phyloP scores from a whole-genome alignment of 352 stramenopile species.

The Phytopythium delawarense region DNA sequence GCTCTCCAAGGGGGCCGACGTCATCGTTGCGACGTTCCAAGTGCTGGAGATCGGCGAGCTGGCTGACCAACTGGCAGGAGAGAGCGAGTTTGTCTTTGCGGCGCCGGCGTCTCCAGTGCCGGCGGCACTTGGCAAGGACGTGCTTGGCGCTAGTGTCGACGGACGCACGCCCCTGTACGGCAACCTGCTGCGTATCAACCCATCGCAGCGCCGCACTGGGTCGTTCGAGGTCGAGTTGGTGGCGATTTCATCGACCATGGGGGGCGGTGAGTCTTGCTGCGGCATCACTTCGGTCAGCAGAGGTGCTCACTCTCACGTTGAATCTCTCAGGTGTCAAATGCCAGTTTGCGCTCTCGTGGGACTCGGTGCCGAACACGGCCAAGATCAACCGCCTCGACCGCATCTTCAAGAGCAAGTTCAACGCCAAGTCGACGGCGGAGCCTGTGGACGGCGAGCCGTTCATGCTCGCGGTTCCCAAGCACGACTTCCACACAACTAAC shows the following conservation, averaged over 20 bases:
- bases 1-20: constrained; percentile 29
- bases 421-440: constrained; percentile 11
- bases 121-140: constrained; percentile 34
- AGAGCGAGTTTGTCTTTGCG: constrained; percentile 37
- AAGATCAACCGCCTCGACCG: constrained; percentile 40
- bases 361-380: constrained; percentile 26
- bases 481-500: constrained; percentile 12
- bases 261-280: constrained; percentile 39
- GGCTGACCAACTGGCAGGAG: constrained; percentile 26
- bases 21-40: constrained; percentile 58
- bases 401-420: constrained; percentile 36
- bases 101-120: constrained; percentile 9
- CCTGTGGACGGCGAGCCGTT: constrained; percentile 22
- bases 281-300: not conserved
- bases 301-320: constrained; percentile 2
- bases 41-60: constrained; percentile 58
- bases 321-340: constrained; percentile 43
- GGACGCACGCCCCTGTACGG: constrained; percentile 47
- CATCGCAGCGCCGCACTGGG: constrained; percentile 38
- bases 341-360: constrained; percentile 48
- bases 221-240: constrained; percentile 49
- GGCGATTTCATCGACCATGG: constrained; percentile 32
- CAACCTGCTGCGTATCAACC: constrained; percentile 57
- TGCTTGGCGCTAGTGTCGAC: constrained; percentile 30
- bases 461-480: constrained; percentile 37